These are phyloP conservation scores for Limtongia smithiae DNA, from an alignment of 805 yeast species.

Conservation along the genomic window DNA sequence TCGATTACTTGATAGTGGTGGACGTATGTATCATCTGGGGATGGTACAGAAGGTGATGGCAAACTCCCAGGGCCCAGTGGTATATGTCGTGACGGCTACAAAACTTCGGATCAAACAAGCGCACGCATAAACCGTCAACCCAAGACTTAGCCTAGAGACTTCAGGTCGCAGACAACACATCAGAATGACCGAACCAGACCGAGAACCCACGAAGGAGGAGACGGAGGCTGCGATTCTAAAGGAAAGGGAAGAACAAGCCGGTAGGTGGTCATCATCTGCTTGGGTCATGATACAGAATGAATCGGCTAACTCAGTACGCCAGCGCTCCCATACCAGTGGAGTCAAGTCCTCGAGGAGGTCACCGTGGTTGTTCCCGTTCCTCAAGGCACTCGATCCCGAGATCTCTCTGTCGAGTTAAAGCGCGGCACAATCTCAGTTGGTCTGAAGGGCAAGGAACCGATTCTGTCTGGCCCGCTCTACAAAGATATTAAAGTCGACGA, in stretches of 20 bases:
- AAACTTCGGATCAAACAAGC: no score
- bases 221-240: constrained; percentile 24
- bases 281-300: no score
- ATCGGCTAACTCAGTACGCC: no score
- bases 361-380: constrained; percentile 39
- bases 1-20: no score
- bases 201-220: constrained; percentile 23
- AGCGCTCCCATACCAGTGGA: constrained; percentile 38
- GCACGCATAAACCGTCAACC: neutral
- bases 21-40: no score
- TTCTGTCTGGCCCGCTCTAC: constrained; percentile 40
- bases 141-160: neutral
- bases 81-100: no score
- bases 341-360: constrained; percentile 45
- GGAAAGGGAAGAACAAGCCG: constrained; percentile 26
- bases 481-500: constrained; percentile 35
- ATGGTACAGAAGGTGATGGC: no score
- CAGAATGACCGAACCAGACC: neutral
- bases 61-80: no score
- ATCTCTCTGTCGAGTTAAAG: constrained; percentile 35
- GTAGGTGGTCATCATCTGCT: neutral
- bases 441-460: constrained; percentile 26
- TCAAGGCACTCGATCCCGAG: constrained; percentile 38
- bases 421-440: constrained; percentile 31
- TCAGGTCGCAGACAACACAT: neutral